Evolutionary conservation across 1,139 yeast species (phyloP).

Genomic region (Debaryomycetaceae sp.): DNA sequence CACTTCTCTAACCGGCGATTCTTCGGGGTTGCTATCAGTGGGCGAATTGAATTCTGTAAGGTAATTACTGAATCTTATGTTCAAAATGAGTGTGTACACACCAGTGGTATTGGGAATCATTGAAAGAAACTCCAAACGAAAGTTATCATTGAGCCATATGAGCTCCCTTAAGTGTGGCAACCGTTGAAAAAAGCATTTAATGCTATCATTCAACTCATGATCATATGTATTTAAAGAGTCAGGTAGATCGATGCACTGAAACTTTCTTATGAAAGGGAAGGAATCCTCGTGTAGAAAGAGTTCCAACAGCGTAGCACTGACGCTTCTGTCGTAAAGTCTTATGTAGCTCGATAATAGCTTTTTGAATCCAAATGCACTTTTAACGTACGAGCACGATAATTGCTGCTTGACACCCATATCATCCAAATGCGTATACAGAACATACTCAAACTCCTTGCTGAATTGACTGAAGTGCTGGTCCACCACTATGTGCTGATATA

Average conservation of each 20-base stretch:
- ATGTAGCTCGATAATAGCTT: conserved; percentile 21
- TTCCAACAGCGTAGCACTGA: not conserved
- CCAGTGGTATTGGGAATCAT: conserved; percentile 16
- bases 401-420: conserved; percentile 7
- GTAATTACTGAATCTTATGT: conserved; percentile 22
- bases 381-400: conserved; percentile 27
- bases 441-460: conserved; percentile 25
- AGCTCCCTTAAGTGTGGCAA: conserved; percentile 21
- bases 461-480: conserved; percentile 37
- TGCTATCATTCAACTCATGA: conserved; percentile 16
- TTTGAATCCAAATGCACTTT: conserved; percentile 32
- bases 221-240: conserved; percentile 35
- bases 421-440: conserved; percentile 4
- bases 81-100: conserved; percentile 20
- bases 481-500: conserved; percentile 38
- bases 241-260: conserved; percentile 29
- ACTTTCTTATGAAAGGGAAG: conserved; percentile 14
- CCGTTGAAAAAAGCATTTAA: conserved; percentile 18
- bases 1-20: conserved; percentile 3
- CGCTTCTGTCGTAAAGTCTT: conserved; percentile 1
- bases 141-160: conserved; percentile 33
- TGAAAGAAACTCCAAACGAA: conserved; percentile 24
- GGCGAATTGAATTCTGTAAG: conserved; percentile 9
- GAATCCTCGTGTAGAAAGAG: conserved; percentile 1
- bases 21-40: conserved; percentile 7